These are phyloP conservation scores for Globisporangium takayamanum DNA, from an alignment of 352 stramenopile genomes.

Conservation along the genomic window DNA sequence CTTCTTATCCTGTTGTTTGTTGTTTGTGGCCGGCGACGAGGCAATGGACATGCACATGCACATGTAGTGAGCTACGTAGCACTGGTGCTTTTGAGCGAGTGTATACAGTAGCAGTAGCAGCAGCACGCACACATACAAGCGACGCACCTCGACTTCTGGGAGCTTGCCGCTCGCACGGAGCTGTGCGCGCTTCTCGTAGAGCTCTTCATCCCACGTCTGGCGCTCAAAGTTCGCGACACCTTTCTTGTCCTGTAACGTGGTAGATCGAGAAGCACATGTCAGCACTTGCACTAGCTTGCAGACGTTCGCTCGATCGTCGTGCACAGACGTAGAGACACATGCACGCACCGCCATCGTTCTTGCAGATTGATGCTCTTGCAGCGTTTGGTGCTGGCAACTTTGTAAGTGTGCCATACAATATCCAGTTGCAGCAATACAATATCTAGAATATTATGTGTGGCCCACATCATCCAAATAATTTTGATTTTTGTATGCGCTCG, in stretches of 20 bases:
- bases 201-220: constrained; percentile 74
- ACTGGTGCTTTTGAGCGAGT: too few relatives aligned
- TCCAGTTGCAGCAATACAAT: background rate
- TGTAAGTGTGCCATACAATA: background rate
- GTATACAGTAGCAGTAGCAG: background rate
- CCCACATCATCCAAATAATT: too few relatives aligned
- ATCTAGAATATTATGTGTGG: too few relatives aligned
- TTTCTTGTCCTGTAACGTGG: constrained; percentile 35
- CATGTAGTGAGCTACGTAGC: background rate
- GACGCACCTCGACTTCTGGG: constrained; percentile 36
- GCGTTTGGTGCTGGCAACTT: too few relatives aligned
- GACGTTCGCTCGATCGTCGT: background rate
- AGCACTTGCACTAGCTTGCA: background rate
- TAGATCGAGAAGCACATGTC: too few relatives aligned
- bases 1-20: constrained; percentile 44
- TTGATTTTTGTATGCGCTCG: too few relatives aligned
- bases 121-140: background rate
- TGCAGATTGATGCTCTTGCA: background rate
- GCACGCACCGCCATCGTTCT: constrained; percentile 8
- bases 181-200: constrained; percentile 76
- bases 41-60: background rate
- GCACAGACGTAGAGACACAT: background rate
- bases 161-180: constrained; percentile 66
- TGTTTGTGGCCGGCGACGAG: background rate
- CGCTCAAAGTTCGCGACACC: constrained; percentile 78